Base-by-base conservation (phyloP, 306 rosid genomes). In the Mimosa bimucronata region DNA sequence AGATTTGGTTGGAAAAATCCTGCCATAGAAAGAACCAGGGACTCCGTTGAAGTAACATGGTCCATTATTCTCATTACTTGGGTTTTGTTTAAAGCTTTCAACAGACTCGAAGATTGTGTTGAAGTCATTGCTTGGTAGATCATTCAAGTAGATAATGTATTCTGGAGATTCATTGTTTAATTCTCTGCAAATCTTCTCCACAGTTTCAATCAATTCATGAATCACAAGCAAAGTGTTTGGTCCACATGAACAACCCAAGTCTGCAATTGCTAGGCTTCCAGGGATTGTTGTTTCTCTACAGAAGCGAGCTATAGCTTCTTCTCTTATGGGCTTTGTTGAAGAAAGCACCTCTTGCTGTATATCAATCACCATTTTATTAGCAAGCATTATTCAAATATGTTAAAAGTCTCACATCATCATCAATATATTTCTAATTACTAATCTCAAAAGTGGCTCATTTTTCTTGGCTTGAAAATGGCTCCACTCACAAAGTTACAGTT, bases 71-170 rank as follows among this genome's bases (percentile, higher is more conserved):
- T 34, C 38, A 15, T 19, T 7, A 7, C 75, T 45, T 13, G 84
- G 60, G 8, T 67, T 28, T 16, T 66, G 10, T 7, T 29, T 44
- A 71, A 82, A 81, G 66, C 77, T 77, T 38, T 77, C 84, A n/a
- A 87, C 61, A 1, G 85, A 84, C 64, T 5, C 66, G 82, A 87
- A 87, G 48, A 81, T 52, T 8, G 69, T 31, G 60, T 87, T 87
- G 69, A 87, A 87, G 75, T 81, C 90, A 14, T 84, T 84, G 7
- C 80, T 78, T 1, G 84, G 87, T 12, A 84, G 87, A 28, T 84
- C 87, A 28, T 76, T 84, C 25, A 83, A 66, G 30, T 67, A 58
- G 16, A 86, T 77, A 7, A 77, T 83, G 40, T 73, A 83, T 73
- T 86, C 87, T 3, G 76, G 79, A 6, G 83, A 70, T 14, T 81